Evolutionary conservation across 2,329 filamentous ascomycete genomes (phyloP), one percentile per base, ranked within the genome.

Genomic region (Sporothrix euskadiensis): DNA sequence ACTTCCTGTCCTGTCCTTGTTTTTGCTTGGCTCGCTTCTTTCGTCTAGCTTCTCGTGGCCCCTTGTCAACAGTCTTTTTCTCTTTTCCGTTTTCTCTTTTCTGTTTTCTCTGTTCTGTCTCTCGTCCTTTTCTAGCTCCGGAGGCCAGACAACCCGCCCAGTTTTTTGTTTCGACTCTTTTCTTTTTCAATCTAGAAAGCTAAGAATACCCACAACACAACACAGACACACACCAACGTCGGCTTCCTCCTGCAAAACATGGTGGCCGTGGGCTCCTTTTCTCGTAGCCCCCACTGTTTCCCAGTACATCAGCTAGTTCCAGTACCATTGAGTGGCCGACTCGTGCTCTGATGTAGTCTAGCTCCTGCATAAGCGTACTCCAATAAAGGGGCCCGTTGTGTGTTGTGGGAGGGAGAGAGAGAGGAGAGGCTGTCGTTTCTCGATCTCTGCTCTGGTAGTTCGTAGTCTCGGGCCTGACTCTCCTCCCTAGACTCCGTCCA

Each of bases 361-460:
- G 69, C 56, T 63, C 69, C 44, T 71, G 56, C 69, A 52, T 52
- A 71, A 63, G 56, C 56, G 69, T 39, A 63, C 54, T 47, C 19
- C 30, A 47, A 57, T n/a, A 57, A 44, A 32, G 52, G 35, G n/a
- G 44, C 8, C 22, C 22, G 5, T 32, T 44, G n/a, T 26, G 16
- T 9, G 44, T 4, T 44, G 69, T 59, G 66, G 39, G 49, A 26
- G 68, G 44, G 49, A 56, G 32, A 8, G 35, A 47, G 19, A 44
- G 22, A 66, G 61, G 61, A 54, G 26, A 19, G 14, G 49, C 52
- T 56, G 52, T 30, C 52, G 47, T 10, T 56, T 56, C 52, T 56
- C 52, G 52, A 56, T 56, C 52, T 56, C 52, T 30, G 30, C n/a
- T 54, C 16, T 56, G 14, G 39, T 16, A 9, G 4, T 41, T 19